Conservation (phyloP, 441 rosid species). For the Gossypium davidsonii region DNA sequence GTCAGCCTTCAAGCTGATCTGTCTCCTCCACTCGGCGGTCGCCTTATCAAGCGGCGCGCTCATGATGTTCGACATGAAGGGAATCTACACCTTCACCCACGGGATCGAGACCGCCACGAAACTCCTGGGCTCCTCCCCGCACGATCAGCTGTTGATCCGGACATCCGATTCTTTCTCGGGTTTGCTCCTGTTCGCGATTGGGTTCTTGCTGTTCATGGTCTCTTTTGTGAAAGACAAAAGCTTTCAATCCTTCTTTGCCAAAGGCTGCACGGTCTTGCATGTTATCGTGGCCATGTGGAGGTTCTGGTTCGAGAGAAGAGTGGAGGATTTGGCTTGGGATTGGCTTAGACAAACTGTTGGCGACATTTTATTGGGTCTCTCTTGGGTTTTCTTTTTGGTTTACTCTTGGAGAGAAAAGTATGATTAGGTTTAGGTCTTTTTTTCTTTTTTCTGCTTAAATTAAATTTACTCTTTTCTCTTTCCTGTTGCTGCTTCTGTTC, state of each 20-base stretch:
- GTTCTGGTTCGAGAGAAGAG: conserved; percentile 47
- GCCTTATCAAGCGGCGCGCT: conserved; percentile 48
- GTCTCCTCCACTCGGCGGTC: conserved; percentile 53
- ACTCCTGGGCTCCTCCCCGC: conserved; percentile 56
- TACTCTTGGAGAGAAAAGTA: conserved; percentile 72
- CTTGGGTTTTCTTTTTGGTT: conserved; percentile 62
- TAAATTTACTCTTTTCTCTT: neutral
- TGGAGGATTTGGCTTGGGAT: conserved; percentile 65
- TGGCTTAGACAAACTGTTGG: conserved; percentile 56
- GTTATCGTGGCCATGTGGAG: conserved; percentile 55
- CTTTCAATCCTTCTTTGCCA: conserved; percentile 58
- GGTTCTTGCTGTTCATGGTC: conserved; percentile 59
- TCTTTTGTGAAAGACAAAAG: conserved; percentile 48
- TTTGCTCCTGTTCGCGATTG: conserved; percentile 51
- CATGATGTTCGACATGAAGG: conserved; percentile 59
- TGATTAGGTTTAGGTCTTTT: conserved; percentile 24
- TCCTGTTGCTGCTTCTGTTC: neutral
- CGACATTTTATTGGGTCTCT: conserved; percentile 47
- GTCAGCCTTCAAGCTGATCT: conserved; percentile 44
- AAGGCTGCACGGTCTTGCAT: conserved; percentile 54
- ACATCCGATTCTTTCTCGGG: conserved; percentile 73
- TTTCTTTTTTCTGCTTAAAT: neutral
- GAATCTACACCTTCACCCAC: conserved; percentile 49
- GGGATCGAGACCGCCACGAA: conserved; percentile 46
- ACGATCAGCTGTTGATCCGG: conserved; percentile 59